Conservation (phyloP, 2,329 filamentous ascomycete genomes). For the Talaromyces sp. region DNA sequence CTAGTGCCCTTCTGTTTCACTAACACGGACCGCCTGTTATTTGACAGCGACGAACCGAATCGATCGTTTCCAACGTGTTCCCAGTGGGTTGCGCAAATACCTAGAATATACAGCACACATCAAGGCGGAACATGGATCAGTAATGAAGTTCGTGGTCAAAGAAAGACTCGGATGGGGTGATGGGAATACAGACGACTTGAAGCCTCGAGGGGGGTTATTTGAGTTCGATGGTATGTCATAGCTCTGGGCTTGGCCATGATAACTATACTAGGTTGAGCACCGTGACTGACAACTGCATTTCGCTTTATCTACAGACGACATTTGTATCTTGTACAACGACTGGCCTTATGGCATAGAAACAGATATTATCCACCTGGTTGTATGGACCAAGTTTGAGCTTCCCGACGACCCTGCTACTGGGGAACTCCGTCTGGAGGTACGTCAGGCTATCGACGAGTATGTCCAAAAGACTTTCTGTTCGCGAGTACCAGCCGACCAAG, state of each 20-base stretch:
- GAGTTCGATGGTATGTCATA: conserved; percentile 40
- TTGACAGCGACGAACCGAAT: conserved; percentile 66
- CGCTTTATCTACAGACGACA: conserved; percentile 52
- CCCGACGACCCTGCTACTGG: conserved; percentile 67
- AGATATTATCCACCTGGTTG: conserved; percentile 79
- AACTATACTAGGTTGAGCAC: no score
- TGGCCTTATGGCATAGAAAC: conserved; percentile 88
- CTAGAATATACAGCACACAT: conserved; percentile 68
- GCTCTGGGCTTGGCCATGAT: no score
- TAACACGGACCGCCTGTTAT: neutral
- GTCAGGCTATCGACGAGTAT: conserved; percentile 69
- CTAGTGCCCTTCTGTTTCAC: neutral
- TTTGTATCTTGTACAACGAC: conserved; percentile 82
- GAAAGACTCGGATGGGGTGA: conserved; percentile 70
- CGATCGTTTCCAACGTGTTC: conserved; percentile 73
- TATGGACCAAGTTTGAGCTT: conserved; percentile 90
- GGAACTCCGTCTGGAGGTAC: conserved; percentile 67
- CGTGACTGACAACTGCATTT: neutral
- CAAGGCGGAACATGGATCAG: conserved; percentile 69
- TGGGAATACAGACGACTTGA: conserved; percentile 42
- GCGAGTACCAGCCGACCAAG: conserved; percentile 48
- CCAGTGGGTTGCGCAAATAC: conserved; percentile 78
- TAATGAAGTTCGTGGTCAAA: conserved; percentile 74
- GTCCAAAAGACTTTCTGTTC: conserved; percentile 68
- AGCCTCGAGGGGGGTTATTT: conserved; percentile 34